A percentile compares a stretch with the other conserved stretches of the same genome.
Evolutionary conservation across 345 rosid genomes (phyloP).

Genomic region (Gossypium sturtianum): DNA sequence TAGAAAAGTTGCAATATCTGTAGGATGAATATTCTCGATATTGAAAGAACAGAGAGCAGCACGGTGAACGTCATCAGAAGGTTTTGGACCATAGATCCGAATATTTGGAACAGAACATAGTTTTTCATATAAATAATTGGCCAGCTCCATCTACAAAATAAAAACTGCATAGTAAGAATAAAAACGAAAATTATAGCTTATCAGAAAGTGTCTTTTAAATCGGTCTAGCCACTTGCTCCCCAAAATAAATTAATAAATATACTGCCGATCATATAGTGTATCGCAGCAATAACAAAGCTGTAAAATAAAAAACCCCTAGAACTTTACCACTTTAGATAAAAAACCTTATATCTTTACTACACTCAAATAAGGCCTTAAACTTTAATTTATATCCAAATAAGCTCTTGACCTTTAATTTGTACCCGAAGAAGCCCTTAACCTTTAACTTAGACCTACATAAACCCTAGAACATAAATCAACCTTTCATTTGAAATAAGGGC

Average conservation of each 20-base stretch:
- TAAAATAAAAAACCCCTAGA: not conserved
- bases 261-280: not conserved
- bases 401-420: not conserved
- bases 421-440: not conserved
- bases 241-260: not conserved
- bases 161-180: not conserved
- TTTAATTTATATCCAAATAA: not conserved
- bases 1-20: conserved; percentile 85
- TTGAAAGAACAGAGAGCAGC: conserved; percentile 91
- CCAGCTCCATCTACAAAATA: conserved; percentile 53
- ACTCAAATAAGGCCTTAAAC: not conserved
- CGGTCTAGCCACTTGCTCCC: not conserved
- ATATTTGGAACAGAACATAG: conserved; percentile 53
- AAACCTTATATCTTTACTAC: not conserved
- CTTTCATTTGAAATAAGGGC: too few species aligned
- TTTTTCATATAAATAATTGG: conserved; percentile 61
- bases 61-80: conserved; percentile 49
- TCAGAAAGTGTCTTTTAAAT: not conserved
- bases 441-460: not conserved
- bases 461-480: not conserved
- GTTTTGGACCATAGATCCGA: conserved; percentile 82
- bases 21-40: conserved; percentile 71
- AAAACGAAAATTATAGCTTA: not conserved
- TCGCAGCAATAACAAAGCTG: not conserved
- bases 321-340: not conserved